Percentiles rank a stretch among this genome's conserved stretches.
Evolutionary conservation across 176 grass and related monocot genomes (phyloP).

Genomic region (Cocos nucifera): DNA sequence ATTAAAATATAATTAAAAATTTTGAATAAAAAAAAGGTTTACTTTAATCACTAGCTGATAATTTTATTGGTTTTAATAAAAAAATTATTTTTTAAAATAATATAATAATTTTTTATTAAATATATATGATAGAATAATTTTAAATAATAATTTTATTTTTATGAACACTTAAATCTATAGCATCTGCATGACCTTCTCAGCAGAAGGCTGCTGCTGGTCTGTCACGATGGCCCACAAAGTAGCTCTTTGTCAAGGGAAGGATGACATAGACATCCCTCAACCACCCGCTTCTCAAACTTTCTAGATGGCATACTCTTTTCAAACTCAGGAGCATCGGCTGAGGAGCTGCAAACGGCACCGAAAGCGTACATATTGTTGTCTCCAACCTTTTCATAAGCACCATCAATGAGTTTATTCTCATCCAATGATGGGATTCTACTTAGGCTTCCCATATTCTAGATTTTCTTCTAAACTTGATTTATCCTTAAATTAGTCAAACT

Average conservation of each 20-base stretch:
- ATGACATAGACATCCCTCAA: conserved; percentile 18
- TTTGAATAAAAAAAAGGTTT: no score
- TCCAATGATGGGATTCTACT: conserved; percentile 1
- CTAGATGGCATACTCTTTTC: conserved; percentile 1
- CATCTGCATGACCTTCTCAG: conserved; percentile 4
- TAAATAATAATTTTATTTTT: no score
- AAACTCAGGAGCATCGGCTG: conserved; percentile 7
- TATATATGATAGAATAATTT: no score
- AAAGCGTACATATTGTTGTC: conserved; percentile 22
- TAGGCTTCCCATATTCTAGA: not conserved
- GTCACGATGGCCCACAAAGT: conserved; percentile 15
- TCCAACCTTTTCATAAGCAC: conserved; percentile 31
- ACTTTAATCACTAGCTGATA: no score
- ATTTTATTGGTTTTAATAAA: no score
- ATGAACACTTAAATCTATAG: conserved; percentile 16
- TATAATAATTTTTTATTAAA: no score
- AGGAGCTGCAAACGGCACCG: conserved; percentile 13
- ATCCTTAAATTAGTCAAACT: no score
- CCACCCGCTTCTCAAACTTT: conserved; percentile 7
- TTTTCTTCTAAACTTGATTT: no score
- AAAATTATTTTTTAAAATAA: no score
- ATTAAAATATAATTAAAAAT: no score
- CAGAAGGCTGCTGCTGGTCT: conserved; percentile 16
- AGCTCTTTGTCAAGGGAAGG: conserved; percentile 17
- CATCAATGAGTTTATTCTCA: conserved; percentile 12